Percentiles rank a stretch among this genome's conserved stretches.
These are phyloP conservation scores for Calonectria fujianensis DNA, from an alignment of 2,329 filamentous ascomycete species.

Conservation along the genomic window DNA sequence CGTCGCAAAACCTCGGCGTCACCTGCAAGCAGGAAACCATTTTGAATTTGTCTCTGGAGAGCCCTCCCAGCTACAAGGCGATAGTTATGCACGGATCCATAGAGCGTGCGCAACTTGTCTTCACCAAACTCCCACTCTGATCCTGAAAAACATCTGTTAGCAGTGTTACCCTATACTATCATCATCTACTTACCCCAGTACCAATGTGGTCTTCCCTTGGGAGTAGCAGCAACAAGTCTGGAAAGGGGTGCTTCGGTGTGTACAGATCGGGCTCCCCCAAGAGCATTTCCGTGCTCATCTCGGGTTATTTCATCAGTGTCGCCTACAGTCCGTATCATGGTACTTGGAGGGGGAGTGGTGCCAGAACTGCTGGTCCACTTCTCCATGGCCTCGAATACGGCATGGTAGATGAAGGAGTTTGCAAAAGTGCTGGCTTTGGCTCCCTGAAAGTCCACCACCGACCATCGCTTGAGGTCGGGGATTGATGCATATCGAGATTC, in stretches of 20 bases:
- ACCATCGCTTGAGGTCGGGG: slow-evolving; percentile 35
- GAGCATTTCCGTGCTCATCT: slow-evolving; percentile 46
- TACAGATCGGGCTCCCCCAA: slow-evolving; percentile 42
- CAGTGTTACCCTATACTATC: background rate
- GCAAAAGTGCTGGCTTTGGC: slow-evolving; percentile 45
- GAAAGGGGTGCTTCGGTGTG: slow-evolving; percentile 43
- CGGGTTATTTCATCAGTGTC: slow-evolving; percentile 40
- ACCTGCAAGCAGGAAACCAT: slow-evolving; percentile 23
- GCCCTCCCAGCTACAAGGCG: slow-evolving; percentile 25
- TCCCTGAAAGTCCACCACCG: slow-evolving; percentile 38
- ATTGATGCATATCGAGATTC: slow-evolving; percentile 44
- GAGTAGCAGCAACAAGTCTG: slow-evolving; percentile 45
- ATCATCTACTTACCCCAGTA: slow-evolving; percentile 38
- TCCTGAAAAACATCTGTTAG: slow-evolving; percentile 19
- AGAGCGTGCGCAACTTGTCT: slow-evolving; percentile 16
- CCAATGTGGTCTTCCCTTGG: slow-evolving; percentile 46
- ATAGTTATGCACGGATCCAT: slow-evolving; percentile 30
- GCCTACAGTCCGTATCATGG: slow-evolving; percentile 32
- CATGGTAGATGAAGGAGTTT: slow-evolving; percentile 48
- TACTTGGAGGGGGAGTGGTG: slow-evolving; percentile 31
- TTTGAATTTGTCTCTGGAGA: slow-evolving; percentile 13
- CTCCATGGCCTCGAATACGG: slow-evolving; percentile 43
- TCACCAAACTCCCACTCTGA: slow-evolving; percentile 29
- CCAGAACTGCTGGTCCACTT: slow-evolving; percentile 36
- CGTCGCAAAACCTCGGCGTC: slow-evolving; percentile 34